These are phyloP conservation scores for Dactylonectria macrodidyma DNA, from an alignment of 2,329 filamentous ascomycete genomes.

Conservation along the genomic window DNA sequence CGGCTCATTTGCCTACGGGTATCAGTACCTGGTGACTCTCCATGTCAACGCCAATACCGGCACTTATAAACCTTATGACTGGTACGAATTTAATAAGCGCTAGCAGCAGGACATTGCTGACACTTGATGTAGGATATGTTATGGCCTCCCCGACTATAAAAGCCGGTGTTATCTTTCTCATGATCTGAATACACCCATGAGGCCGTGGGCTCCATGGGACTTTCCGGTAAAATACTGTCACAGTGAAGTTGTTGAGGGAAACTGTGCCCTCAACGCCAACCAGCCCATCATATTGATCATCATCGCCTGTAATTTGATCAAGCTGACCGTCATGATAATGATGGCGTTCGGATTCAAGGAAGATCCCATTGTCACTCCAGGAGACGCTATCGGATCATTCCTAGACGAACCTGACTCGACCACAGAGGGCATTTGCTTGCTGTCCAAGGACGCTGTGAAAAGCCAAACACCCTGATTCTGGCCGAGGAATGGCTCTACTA, in stretches of 20 bases:
- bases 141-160: too few relatives aligned
- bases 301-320: not conserved
- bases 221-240: constrained; percentile 11
- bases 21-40: not conserved
- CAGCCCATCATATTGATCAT: not conserved
- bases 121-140: not conserved
- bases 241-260: constrained; percentile 7
- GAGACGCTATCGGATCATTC: constrained; percentile 19
- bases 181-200: too few relatives aligned
- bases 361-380: not conserved
- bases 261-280: constrained; percentile 2
- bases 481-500: too few relatives aligned
- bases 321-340: not conserved
- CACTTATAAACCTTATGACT: too few relatives aligned
- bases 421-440: not conserved
- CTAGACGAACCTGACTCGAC: constrained; percentile 7
- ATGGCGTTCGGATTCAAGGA: constrained; percentile 26
- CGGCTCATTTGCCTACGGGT: not conserved
- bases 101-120: too few relatives aligned
- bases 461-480: too few relatives aligned
- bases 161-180: not conserved
- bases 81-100: too few relatives aligned
- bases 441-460: constrained; percentile 14
- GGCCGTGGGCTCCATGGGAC: constrained; percentile 18
- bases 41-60: not conserved